Evolutionary conservation across 2,329 filamentous ascomycete genomes (phyloP), one percentile per base, ranked within the genome.

Genomic region (Sordariomycetes sp.): DNA sequence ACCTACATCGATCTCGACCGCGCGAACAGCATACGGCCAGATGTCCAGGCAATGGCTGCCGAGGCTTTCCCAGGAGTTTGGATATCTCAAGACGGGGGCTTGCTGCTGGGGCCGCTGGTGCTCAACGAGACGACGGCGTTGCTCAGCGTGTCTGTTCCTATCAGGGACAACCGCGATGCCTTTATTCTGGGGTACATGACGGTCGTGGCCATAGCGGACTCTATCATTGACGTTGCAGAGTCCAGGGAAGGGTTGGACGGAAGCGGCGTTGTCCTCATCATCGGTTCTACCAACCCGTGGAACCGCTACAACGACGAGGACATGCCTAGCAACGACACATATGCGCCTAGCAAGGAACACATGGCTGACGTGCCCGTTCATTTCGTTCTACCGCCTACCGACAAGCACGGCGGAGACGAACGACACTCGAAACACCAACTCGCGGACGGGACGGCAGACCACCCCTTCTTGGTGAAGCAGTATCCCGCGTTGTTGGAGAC

Each of bases 161-260:
- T 95, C 34, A 71, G 84, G 39, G 78, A 82, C 50, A 66, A 68
- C 3, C 69, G 70, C 3, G 53, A 59, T 27, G 61, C 61, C 4
- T 77, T 82, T 41, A 72, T 90, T 1, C 66, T 94, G 5, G 88
- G 86, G 2, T 94, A 86, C 63, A 72, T 94, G 63, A 94, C 86
- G 2, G 62, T 90, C 3, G 66, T 94, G n/a, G 71, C 83, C 36
- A 74, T 83, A 36, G 80, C 80, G 2, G 60, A 62, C 4, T 68
- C 81, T 2, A 63, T 92, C 4, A 61, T 77, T n/a, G 56, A 68
- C 29, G 70, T 86, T 2, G 61, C 79, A 18, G 57, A 61, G 14
- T 82, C 80, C 2, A 59, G 66, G 3, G 82, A 87, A 52, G 86
- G 85, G 2, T 51, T 94, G 8, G 83, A 78, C 17, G 53, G 67